Percentiles rank a stretch among this genome's conserved stretches.
phyloP scores from a whole-genome alignment of 257 asterid species.

The Jacaranda mimosifolia region DNA sequence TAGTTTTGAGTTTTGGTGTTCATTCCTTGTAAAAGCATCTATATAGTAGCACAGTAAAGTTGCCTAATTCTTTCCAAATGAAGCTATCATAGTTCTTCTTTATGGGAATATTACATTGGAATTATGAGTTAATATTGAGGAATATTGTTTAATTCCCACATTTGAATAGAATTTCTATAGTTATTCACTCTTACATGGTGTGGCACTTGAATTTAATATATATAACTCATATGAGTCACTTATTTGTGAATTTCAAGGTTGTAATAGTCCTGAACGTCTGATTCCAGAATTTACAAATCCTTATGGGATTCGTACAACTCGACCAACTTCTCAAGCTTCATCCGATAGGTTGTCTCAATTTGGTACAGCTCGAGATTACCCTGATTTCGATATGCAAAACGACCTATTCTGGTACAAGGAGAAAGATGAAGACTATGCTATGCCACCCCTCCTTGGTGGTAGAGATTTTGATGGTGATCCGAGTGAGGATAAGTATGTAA shows the following conservation, averaged over 20 bases:
- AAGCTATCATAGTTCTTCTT: neutral
- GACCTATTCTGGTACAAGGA: conserved; percentile 87
- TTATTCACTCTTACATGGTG: neutral
- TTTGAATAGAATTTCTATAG: neutral
- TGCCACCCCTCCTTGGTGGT: conserved; percentile 63
- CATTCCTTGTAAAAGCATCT: neutral
- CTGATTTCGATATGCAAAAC: conserved; percentile 89
- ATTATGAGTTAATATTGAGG: neutral
- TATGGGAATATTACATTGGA: neutral
- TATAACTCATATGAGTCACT: neutral
- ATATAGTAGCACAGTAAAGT: neutral
- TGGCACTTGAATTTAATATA: neutral
- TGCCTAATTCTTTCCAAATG: neutral
- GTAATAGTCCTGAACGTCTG: too few species aligned
- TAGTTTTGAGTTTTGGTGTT: neutral
- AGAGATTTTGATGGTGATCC: conserved; percentile 58
- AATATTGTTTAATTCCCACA: neutral
- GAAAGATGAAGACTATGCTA: conserved; percentile 77
- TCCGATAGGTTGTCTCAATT: conserved; percentile 89
- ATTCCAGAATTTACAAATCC: conserved; percentile 91
- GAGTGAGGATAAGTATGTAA: conserved; percentile 86
- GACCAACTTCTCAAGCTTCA: conserved; percentile 74
- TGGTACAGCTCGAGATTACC: conserved; percentile 94
- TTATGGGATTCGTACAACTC: conserved; percentile 65
- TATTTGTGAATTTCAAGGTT: too few species aligned